phyloP scores from a whole-genome alignment of 1,284 basidiomycete genomes.

The Uromyces viciae-fabae region DNA sequence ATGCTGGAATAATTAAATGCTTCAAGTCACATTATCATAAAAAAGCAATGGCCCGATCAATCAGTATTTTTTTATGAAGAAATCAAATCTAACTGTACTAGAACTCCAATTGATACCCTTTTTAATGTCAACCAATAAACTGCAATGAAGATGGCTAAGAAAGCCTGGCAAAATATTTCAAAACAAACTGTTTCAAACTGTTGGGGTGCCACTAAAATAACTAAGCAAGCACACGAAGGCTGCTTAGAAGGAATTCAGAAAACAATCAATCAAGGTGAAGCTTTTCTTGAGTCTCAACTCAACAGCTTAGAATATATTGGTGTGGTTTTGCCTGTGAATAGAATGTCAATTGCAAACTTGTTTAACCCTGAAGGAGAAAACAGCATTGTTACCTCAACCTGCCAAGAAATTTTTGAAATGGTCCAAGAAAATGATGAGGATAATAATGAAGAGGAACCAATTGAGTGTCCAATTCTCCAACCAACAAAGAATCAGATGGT shows the following conservation, averaged over 20 bases:
- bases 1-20: conserved; percentile 40
- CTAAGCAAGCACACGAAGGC: background rate
- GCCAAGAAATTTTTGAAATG: conserved; percentile 4
- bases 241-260: background rate
- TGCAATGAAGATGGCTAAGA: conserved; percentile 11
- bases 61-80: background rate
- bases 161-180: background rate
- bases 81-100: background rate
- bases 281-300: background rate
- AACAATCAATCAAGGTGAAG: background rate
- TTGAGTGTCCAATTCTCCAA: too few species aligned
- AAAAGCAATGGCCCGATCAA: background rate
- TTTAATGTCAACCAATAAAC: background rate
- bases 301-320: background rate
- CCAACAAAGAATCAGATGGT: too few species aligned
- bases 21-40: conserved; percentile 31
- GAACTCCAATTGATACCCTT: background rate
- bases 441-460: too few species aligned
- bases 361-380: background rate
- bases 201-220: background rate
- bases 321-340: background rate
- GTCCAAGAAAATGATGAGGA: background rate
- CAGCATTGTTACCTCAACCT: background rate
- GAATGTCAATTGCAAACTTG: background rate
- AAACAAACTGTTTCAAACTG: background rate